Evolutionary conservation across 2,329 filamentous ascomycete species (phyloP), one percentile per base, ranked within the genome.

Genomic region (Madurella fahalii): DNA sequence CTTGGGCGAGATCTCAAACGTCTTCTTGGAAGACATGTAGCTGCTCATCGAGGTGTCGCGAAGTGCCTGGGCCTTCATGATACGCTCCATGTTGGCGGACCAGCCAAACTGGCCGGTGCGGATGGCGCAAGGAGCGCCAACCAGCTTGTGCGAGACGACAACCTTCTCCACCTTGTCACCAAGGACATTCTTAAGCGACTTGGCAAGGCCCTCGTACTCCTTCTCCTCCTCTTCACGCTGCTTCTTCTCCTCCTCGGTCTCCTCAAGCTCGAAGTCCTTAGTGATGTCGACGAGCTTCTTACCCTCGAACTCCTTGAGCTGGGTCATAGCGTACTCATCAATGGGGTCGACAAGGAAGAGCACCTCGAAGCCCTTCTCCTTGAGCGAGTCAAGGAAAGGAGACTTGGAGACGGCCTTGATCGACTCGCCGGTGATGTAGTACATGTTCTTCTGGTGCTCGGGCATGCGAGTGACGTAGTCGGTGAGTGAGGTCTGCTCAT

Each of bases 1-100:
- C 84, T 94, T 93, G 75, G 94, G 94, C n/a, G 94, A 97, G 78
- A 99, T 97, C 83, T 99, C 94, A 67, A 99, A 97, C 32, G 94
- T 99, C 90, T 99, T 99, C 92, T 99, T 99, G 74, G 93, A 97
- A 64, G 90, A 95, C 94, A 99, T 99, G 89, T 99, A 99, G 68
- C 90, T 95, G 78, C 85, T 90, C 94, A 99, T 99, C 70, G 92
- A 96, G 66, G 94, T 99, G 81, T 99, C 94, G 80, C 94, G 94
- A 70, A 99, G 93, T 71, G 94, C 94, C 83, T 99, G 94, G 30
- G 94, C 94, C 88, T 99, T 99, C 94, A 99, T 99, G 86, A 99
- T 99, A 83, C 94, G 94, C 85, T 99, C 94, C 94, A 99, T 99
- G 86, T 99, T 99, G 73, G 94, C 94, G 55, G 93, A 97, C 94